phyloP scores from a whole-genome alignment of 176 grass and related monocot species.

The Hyparrhenia diplandra region DNA sequence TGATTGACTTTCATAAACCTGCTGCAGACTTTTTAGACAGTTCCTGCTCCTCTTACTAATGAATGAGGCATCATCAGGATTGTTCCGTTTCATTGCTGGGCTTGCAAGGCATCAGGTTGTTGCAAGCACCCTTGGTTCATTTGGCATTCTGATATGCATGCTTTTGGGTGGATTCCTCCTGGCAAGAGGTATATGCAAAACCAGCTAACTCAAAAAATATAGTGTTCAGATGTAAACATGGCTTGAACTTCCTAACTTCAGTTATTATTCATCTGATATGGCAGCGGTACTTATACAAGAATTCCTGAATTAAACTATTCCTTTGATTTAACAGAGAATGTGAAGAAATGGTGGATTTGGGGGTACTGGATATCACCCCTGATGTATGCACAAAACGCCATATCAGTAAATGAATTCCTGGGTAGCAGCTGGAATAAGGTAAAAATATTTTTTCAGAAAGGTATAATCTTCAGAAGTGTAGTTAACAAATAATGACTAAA shows the following conservation, averaged over 20 bases:
- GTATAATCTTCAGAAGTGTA: not conserved
- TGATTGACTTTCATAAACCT: not conserved
- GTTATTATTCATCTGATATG: not conserved
- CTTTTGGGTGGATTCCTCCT: conserved; percentile 73
- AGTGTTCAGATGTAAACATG: not conserved
- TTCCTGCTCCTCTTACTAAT: conserved; percentile 55
- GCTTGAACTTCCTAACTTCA: not conserved
- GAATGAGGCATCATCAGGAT: conserved; percentile 53
- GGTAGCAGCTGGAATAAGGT: conserved; percentile 68
- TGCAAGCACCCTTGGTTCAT: conserved; percentile 63
- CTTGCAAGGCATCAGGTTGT: conserved; percentile 63
- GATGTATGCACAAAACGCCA: conserved; percentile 69
- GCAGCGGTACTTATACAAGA: not conserved
- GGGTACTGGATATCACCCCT: conserved; percentile 72
- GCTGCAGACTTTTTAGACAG: conserved; percentile 58
- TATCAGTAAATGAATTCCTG: conserved; percentile 79
- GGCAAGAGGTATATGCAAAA: conserved; percentile 62
- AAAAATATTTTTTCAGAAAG: not conserved
- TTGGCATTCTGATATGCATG: conserved; percentile 50
- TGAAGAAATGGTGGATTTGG: conserved; percentile 91
- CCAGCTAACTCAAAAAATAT: not conserved
- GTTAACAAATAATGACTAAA: conserved; percentile 8
- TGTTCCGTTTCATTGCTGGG: conserved; percentile 61
- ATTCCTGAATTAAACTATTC: not conserved
- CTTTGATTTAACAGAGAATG: conserved; percentile 47